Conservation (phyloP, 768 basidiomycete species). For the Suillus paluster region DNA sequence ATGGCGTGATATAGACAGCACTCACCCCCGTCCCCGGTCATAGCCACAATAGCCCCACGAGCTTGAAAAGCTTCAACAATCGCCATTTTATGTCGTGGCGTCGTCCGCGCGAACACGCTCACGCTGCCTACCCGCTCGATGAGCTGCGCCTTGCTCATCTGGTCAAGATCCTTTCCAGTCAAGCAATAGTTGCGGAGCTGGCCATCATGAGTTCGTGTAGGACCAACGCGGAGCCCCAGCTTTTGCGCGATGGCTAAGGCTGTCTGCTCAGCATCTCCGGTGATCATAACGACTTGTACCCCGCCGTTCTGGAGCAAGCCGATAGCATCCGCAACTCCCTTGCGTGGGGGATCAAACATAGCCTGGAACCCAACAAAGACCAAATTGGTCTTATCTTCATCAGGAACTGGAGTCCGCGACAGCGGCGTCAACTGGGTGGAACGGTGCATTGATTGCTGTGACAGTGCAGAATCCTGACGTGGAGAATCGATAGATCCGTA, state of each 20-base stretch:
- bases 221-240: constrained; percentile 77
- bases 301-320: constrained; percentile 80
- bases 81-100: constrained; percentile 96
- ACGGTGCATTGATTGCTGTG: constrained; percentile 17
- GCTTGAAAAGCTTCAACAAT: constrained; percentile 94
- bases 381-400: constrained; percentile 55
- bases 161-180: constrained; percentile 85
- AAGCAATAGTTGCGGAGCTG: constrained; percentile 50
- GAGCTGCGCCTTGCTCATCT: constrained; percentile 80
- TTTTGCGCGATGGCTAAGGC: constrained; percentile 87
- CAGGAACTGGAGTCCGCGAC: constrained; percentile 33
- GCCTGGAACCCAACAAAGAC: constrained; percentile 93
- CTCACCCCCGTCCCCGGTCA: constrained; percentile 96
- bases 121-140: constrained; percentile 80
- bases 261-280: constrained; percentile 91
- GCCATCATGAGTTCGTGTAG: constrained; percentile 37
- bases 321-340: constrained; percentile 92
- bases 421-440: constrained; percentile 27
- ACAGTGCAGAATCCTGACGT: constrained; percentile 20
- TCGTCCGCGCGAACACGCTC: constrained; percentile 93
- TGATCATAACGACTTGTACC: constrained; percentile 98
- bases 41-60: constrained; percentile 88
- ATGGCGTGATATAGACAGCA: constrained; percentile 13
- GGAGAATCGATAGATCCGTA: constrained; percentile 58
- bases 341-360: constrained; percentile 94